phyloP scores from a whole-genome alignment of 2,329 filamentous ascomycete genomes.

The Penicillium aurantiogriseum region DNA sequence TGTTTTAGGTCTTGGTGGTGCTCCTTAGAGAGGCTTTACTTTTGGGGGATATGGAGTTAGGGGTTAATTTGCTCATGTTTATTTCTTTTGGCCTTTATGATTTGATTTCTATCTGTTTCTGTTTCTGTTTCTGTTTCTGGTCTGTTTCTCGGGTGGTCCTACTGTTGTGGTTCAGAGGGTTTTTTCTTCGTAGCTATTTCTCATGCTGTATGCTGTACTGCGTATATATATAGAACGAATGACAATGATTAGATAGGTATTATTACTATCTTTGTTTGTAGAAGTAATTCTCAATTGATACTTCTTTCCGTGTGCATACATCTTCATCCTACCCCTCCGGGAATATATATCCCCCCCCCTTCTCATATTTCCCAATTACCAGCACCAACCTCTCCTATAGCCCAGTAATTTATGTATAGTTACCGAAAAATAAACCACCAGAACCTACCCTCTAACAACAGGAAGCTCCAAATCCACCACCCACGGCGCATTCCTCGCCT shows the following conservation, averaged over 20 bases:
- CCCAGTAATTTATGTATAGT: too few species aligned
- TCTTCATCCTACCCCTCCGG: not conserved
- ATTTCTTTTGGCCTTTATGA: not conserved
- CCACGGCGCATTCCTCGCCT: conserved; percentile 54
- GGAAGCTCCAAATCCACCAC: conserved; percentile 55
- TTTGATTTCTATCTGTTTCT: not conserved
- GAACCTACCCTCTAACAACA: conserved; percentile 1
- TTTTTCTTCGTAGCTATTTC: not conserved
- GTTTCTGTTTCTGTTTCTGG: not conserved
- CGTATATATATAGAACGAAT: not conserved
- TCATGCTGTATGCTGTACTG: not conserved
- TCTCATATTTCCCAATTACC: too few species aligned
- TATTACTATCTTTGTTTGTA: not conserved
- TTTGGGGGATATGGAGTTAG: not conserved
- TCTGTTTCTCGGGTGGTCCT: not conserved
- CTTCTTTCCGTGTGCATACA: not conserved
- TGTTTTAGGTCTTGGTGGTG: conserved; percentile 13
- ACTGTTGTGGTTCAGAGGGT: not conserved
- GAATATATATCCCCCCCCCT: not conserved
- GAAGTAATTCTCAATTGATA: not conserved
- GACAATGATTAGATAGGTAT: not conserved
- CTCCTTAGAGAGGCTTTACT: not conserved
- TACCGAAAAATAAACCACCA: not conserved
- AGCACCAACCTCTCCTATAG: too few species aligned
- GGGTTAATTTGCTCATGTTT: not conserved